Base-by-base conservation (phyloP, 768 basidiomycete genomes). In the Pisolithus albus region DNA sequence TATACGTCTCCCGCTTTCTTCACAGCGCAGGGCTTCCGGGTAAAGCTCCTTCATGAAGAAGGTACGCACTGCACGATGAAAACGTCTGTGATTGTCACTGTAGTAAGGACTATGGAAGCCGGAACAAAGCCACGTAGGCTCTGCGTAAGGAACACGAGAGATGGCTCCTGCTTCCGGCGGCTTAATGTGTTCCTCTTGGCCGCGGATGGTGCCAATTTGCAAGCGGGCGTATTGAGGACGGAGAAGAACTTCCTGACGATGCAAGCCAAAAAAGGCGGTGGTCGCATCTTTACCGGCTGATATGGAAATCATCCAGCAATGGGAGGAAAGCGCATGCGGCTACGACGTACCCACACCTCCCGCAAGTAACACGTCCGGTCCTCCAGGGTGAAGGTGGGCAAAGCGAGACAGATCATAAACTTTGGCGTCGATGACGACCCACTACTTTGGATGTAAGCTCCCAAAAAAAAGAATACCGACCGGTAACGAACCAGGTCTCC, bases 1-100 rank as follows among this genome's bases (percentile, higher is more conserved):
- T 43, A 94, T 86, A 53, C 80, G 75, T 73, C 94, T 91, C 10
- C 95, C 93, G 53, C 76, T 88, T 59, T 89, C 89, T 65, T 98
- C 95, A 60, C 87, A 86, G 58, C 72, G 72, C 28, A 75, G 68
- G 0, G 92, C 87, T 61, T 95, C 92, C 5, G 86, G 79, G 32
- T 75, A 67, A 21, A 96, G 79, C 43, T 88, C 78, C 54, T 84
- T 82, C 67, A 81, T 79, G 59, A 89, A 81, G 65, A 93, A 89
- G 63, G 77, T 75, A 46, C 95, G 80, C 52, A 88, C 77, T 0
- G 78, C 85, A 51, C 72, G 78, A 60, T 93, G 92, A 68, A 93
- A 91, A 41, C 69, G 73, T 40, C 82, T 70, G 60, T 93, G 92
- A 19, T 77, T 77, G 4, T 83, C 84, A 21, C 75, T 82, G 69